phyloP scores from a whole-genome alignment of 164 flowering plant genomes.

The Hamamelis virginiana region DNA sequence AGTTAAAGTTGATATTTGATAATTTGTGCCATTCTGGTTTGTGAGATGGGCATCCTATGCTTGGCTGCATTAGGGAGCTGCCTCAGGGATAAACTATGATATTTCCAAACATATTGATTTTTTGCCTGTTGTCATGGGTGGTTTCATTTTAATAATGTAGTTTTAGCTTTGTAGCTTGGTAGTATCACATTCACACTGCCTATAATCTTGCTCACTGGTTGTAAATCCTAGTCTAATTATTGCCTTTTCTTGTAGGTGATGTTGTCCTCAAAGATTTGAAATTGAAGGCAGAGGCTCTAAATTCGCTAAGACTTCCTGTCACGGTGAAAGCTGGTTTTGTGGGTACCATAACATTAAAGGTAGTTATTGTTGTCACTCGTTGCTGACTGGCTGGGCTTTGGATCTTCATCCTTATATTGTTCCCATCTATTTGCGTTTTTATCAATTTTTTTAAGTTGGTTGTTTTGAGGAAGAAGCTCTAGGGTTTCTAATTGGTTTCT shows the following conservation, averaged over 20 bases:
- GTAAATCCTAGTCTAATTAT: background rate
- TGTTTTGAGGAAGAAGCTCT: no score
- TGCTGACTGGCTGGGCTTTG: background rate
- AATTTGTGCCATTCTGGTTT: no score
- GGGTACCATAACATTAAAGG: conserved; percentile 94
- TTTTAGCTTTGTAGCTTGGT: background rate
- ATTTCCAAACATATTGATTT: no score
- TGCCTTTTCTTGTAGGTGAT: conserved; percentile 55
- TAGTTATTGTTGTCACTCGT: conserved; percentile 21
- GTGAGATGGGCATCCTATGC: no score
- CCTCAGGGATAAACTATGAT: no score
- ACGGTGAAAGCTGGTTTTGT: conserved; percentile 95
- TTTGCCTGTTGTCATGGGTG: no score
- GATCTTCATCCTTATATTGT: background rate
- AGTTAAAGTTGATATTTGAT: no score
- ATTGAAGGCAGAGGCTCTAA: conserved; percentile 94
- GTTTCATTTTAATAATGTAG: no score
- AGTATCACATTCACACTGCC: background rate
- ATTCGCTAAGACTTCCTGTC: conserved; percentile 88
- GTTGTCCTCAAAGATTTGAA: conserved; percentile 94
- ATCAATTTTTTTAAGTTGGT: no score
- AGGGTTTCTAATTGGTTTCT: no score
- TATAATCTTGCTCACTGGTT: background rate
- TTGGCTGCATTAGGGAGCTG: no score
- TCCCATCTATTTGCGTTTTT: no score